Conservation (phyloP, 768 basidiomycete species). For the Mycena vulgaris region DNA sequence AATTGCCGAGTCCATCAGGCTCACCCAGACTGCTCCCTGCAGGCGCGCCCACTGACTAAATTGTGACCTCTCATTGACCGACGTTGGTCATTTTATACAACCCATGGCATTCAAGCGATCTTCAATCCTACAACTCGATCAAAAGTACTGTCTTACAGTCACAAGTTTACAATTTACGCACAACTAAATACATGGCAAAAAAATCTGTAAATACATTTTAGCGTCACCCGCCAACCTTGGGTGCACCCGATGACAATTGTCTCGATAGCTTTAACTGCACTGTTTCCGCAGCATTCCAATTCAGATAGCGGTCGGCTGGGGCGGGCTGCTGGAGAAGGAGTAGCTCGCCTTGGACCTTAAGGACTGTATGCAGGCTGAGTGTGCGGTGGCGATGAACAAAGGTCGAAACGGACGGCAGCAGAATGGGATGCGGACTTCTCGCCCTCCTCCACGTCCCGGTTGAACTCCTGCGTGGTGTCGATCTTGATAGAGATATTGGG, state of each 20-base stretch:
- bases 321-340: conserved; percentile 6
- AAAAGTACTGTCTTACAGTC: neutral
- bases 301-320: conserved; percentile 27
- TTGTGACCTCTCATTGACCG: too few relatives aligned
- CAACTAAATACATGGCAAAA: conserved; percentile 32
- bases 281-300: neutral
- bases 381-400: conserved; percentile 32
- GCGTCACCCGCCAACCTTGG: conserved; percentile 31
- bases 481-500: conserved; percentile 70
- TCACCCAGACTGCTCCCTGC: too few relatives aligned
- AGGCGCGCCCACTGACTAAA: too few relatives aligned
- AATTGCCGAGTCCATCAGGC: neutral
- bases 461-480: conserved; percentile 67
- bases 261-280: neutral
- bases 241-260: conserved; percentile 11
- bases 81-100: too few relatives aligned
- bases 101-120: too few relatives aligned
- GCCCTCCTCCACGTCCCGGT: conserved; percentile 55
- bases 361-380: conserved; percentile 37
- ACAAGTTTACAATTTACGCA: conserved; percentile 5
- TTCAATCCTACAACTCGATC: too few relatives aligned
- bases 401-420: conserved; percentile 40
- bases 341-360: conserved; percentile 36
- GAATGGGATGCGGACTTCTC: conserved; percentile 39
- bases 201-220: conserved; percentile 34